Evolutionary conservation across 1,284 basidiomycete species (phyloP).

Genomic region (Veloboletus limbatus): DNA sequence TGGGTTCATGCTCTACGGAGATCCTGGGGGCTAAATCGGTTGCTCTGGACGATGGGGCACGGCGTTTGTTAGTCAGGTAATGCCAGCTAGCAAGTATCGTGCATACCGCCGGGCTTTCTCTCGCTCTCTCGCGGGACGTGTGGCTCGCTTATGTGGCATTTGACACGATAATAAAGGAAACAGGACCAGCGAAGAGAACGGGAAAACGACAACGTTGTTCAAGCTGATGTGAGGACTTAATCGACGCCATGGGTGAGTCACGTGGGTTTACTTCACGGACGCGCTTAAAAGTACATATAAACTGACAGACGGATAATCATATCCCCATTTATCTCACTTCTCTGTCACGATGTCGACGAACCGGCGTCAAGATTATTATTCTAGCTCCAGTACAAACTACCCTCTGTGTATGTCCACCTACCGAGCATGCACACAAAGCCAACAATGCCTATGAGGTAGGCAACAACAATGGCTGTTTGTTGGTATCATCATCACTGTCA

Average conservation of each 20-base stretch:
- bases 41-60: conserved; percentile 38
- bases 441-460: conserved; percentile 49
- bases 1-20: conserved; percentile 47
- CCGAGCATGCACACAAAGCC: conserved; percentile 36
- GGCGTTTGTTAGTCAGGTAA: too few species aligned
- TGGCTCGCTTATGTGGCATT: conserved; percentile 69
- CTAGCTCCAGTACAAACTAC: conserved; percentile 39
- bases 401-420: conserved; percentile 37
- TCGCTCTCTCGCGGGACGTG: conserved; percentile 46
- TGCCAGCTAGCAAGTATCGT: not conserved
- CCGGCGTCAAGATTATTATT: conserved; percentile 12
- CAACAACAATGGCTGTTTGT: conserved; percentile 41
- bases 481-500: conserved; percentile 8
- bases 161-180: conserved; percentile 24
- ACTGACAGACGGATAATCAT: not conserved
- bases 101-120: conserved; percentile 40
- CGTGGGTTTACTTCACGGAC: conserved; percentile 15
- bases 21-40: conserved; percentile 46
- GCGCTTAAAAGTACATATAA: not conserved
- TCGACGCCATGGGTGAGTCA: too few species aligned
- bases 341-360: conserved; percentile 4
- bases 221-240: too few species aligned
- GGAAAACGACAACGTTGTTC: conserved; percentile 18
- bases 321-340: conserved; percentile 9
- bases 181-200: not conserved